These are phyloP conservation scores for Amanita muscaria DNA, from an alignment of 768 basidiomycete species.

Conservation along the genomic window DNA sequence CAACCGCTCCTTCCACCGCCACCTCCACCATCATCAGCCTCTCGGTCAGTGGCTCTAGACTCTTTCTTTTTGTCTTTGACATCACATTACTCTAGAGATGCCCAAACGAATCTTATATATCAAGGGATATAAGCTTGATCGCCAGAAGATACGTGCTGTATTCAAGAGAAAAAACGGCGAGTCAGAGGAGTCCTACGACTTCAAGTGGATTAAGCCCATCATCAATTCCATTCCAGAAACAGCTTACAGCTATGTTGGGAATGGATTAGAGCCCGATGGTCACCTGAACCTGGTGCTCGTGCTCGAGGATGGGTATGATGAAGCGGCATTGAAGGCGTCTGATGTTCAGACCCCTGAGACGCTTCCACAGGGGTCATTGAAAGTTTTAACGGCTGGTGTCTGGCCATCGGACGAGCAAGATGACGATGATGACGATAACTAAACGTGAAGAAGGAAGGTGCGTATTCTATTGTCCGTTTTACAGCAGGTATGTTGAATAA, in stretches of 20 bases:
- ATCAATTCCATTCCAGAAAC: constrained; percentile 11
- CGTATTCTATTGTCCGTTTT: constrained; percentile 3
- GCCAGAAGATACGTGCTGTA: constrained; percentile 10
- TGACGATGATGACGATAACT: constrained; percentile 5
- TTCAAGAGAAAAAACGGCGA: constrained; percentile 11
- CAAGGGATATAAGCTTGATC: constrained; percentile 11
- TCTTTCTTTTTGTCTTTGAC: constrained; percentile 9
- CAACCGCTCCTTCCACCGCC: too few species aligned
- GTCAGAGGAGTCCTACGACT: constrained; percentile 10
- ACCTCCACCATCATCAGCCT: neutral
- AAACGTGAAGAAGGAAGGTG: constrained; percentile 6
- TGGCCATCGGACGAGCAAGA: constrained; percentile 7
- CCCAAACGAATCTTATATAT: constrained; percentile 8
- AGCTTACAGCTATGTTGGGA: constrained; percentile 11
- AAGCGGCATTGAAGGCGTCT: constrained; percentile 5
- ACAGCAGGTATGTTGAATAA: constrained; percentile 3
- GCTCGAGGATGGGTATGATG: constrained; percentile 8
- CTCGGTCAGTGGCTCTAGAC: neutral
- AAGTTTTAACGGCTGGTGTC: constrained; percentile 6
- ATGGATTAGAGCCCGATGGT: constrained; percentile 10
- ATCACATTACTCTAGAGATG: constrained; percentile 9
- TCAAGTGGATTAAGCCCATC: constrained; percentile 10
- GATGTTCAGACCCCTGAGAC: constrained; percentile 3
- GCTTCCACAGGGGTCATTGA: constrained; percentile 4
- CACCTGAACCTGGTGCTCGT: constrained; percentile 10